Evolutionary conservation across 164 flowering plant species (phyloP).

Genomic region (Nelumbo lutea): DNA sequence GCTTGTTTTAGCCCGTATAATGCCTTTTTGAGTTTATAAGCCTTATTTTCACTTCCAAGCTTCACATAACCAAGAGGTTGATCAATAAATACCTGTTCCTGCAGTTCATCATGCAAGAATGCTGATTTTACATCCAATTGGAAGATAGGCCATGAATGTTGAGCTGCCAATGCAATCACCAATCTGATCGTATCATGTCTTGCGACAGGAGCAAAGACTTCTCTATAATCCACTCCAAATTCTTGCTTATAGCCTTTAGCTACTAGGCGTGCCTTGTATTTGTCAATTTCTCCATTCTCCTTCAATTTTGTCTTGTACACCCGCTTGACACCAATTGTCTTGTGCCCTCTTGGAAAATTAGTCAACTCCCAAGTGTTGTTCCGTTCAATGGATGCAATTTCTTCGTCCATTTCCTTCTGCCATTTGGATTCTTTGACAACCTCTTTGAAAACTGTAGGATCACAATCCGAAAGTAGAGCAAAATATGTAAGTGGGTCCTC

Average conservation of each 20-base stretch:
- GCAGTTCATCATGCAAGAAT: too few species aligned
- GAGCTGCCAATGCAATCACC: too few species aligned
- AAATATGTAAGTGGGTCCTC: not conserved
- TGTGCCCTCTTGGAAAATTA: not conserved
- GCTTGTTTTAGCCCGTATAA: too few species aligned
- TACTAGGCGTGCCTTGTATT: not conserved
- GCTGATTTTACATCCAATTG: too few species aligned
- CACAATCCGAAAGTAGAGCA: not conserved
- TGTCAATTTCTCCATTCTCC: not conserved
- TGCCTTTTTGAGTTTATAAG: too few species aligned
- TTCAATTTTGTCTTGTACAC: slow-evolving; percentile 5
- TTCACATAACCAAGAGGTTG: too few species aligned
- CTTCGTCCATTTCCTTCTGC: not conserved
- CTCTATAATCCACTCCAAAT: too few species aligned
- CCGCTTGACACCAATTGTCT: slow-evolving; percentile 3
- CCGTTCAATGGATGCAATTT: not conserved
- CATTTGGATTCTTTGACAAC: not conserved
- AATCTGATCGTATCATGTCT: too few species aligned
- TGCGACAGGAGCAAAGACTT: too few species aligned
- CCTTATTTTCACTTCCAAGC: too few species aligned
- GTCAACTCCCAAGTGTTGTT: not conserved
- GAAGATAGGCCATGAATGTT: too few species aligned
- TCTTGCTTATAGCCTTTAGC: not conserved
- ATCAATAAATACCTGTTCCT: too few species aligned
- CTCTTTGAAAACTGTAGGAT: not conserved